phyloP scores from a whole-genome alignment of 495 filamentous ascomycete genomes.

The Penicillium mononematosum region DNA sequence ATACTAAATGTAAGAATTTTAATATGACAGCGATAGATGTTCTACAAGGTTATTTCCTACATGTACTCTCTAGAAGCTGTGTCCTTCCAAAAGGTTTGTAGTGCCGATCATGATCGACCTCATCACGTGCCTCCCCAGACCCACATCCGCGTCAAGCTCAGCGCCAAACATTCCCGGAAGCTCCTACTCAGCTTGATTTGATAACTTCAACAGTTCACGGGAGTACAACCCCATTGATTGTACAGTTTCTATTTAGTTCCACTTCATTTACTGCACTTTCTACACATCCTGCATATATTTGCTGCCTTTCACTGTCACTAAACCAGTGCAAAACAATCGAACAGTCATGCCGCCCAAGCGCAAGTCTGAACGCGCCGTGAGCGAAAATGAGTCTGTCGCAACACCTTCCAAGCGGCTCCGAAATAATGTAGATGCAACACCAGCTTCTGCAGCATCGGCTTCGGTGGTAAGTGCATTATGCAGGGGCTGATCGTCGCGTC shows the following conservation, averaged over 20 bases:
- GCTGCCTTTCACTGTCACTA: background rate
- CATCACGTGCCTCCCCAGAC: slow-evolving; percentile 13
- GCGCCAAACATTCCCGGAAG: slow-evolving; percentile 11
- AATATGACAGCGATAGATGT: background rate
- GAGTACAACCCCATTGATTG: background rate
- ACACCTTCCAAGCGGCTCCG: slow-evolving; percentile 30
- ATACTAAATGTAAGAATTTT: background rate
- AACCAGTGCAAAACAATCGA: background rate
- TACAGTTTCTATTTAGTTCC: background rate
- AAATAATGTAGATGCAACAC: slow-evolving; percentile 1
- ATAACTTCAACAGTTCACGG: background rate
- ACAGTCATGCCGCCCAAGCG: slow-evolving; percentile 30
- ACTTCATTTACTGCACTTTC: background rate
- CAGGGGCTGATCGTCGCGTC: slow-evolving; percentile 14
- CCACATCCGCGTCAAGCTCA: slow-evolving; percentile 16
- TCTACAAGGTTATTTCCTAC: background rate
- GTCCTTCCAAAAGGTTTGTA: background rate
- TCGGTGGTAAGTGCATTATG: slow-evolving; percentile 18
- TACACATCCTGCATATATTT: slow-evolving; percentile 3
- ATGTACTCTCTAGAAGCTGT: background rate
- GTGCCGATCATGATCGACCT: slow-evolving; percentile 8
- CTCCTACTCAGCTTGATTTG: background rate
- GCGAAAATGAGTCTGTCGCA: slow-evolving; percentile 17
- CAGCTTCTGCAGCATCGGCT: slow-evolving; percentile 3
- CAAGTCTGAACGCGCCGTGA: slow-evolving; percentile 27